These are phyloP conservation scores for Cyberlindnera amylophila DNA, from an alignment of 805 yeast species.

Conservation along the genomic window DNA sequence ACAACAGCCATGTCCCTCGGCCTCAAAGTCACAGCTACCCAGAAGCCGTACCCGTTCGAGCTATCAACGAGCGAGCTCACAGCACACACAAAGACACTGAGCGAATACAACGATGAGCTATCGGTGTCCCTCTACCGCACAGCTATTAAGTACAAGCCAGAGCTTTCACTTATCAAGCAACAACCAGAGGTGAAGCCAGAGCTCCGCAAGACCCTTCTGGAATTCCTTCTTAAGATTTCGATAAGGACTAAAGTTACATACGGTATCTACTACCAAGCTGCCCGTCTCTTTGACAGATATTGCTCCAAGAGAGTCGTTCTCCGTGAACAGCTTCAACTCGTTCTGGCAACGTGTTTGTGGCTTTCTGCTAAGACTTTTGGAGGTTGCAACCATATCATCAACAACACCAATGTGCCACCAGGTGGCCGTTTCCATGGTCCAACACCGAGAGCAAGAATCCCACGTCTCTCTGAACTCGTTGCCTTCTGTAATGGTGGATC, in stretches of 20 bases:
- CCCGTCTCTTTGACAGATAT: conserved; percentile 83
- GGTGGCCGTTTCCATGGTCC: conserved; percentile 67
- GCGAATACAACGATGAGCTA: conserved; percentile 53
- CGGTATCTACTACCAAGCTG: conserved; percentile 62
- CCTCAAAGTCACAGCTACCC: conserved; percentile 38
- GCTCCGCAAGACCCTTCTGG: conserved; percentile 71
- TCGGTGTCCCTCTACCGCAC: conserved; percentile 35
- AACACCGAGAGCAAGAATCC: conserved; percentile 71
- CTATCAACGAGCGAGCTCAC: conserved; percentile 47
- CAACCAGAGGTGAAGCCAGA: conserved; percentile 84
- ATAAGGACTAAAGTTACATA: conserved; percentile 61
- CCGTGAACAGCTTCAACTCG: conserved; percentile 83
- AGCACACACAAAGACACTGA: conserved; percentile 41
- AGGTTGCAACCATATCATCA: conserved; percentile 65
- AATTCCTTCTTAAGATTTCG: conserved; percentile 73
- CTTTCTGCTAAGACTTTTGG: conserved; percentile 82
- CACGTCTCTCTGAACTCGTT: conserved; percentile 67
- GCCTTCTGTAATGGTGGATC: conserved; percentile 64
- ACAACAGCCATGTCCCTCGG: conserved; percentile 31
- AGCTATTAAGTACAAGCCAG: conserved; percentile 43
- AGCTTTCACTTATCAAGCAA: conserved; percentile 63
- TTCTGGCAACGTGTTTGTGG: conserved; percentile 91
- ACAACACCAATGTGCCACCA: conserved; percentile 42
- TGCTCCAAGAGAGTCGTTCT: conserved; percentile 83
- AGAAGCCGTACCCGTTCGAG: conserved; percentile 47